A percentile compares a stretch with the other conserved stretches of the same genome.
These are phyloP conservation scores for Castanospermum australe DNA, from an alignment of 306 rosid genomes.

Conservation along the genomic window DNA sequence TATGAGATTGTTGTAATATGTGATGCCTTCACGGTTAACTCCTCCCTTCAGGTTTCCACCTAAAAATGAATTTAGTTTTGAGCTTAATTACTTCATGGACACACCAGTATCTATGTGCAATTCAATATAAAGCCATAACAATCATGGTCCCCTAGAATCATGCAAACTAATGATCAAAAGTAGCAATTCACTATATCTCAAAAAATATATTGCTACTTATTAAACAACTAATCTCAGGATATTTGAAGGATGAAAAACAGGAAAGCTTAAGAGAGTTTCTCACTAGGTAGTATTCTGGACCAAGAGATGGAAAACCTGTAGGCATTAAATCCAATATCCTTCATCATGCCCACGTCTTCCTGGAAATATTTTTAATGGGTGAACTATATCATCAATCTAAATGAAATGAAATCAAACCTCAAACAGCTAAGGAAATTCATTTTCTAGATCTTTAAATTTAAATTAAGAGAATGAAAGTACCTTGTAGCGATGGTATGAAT, in stretches of 20 bases:
- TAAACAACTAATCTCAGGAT: neutral
- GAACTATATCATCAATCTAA: neutral
- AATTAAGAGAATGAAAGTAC: slow-evolving; percentile 35
- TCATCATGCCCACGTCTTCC: slow-evolving; percentile 62
- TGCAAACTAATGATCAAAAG: neutral
- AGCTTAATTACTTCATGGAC: neutral
- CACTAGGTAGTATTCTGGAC: slow-evolving; percentile 66
- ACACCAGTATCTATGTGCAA: neutral
- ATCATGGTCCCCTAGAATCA: neutral
- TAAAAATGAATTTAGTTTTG: slow-evolving; percentile 1
- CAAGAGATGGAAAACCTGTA: slow-evolving; percentile 68
- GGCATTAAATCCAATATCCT: slow-evolving; percentile 57
- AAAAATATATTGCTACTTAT: neutral
- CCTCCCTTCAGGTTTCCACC: slow-evolving; percentile 70
- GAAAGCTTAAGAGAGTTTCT: slow-evolving; percentile 30
- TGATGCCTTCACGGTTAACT: slow-evolving; percentile 51
- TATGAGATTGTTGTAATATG: slow-evolving; percentile 64
- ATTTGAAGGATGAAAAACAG: neutral
- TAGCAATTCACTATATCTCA: neutral
- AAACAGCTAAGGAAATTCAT: neutral
- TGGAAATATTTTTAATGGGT: neutral
- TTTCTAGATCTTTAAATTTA: neutral
- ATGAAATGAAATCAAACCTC: neutral
- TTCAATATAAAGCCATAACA: neutral
- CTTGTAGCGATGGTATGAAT: slow-evolving; percentile 68